Conservation (phyloP, 2,329 filamentous ascomycete genomes). For the Talaromyces funiculosus region DNA sequence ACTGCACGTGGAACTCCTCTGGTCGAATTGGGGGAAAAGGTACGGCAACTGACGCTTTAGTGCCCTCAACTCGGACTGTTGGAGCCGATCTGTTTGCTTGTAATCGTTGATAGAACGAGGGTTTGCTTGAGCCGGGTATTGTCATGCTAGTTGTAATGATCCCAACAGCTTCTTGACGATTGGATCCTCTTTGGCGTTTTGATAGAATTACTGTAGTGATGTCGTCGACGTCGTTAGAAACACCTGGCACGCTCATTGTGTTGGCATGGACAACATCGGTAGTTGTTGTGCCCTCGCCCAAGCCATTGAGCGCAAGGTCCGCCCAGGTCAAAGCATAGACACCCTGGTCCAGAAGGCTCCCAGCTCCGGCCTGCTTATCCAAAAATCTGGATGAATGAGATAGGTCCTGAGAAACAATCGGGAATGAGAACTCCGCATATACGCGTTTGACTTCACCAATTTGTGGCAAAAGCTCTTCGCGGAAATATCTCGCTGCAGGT, state of each 20-base stretch:
- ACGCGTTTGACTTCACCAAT: conserved; percentile 47
- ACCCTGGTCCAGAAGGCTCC: conserved; percentile 69
- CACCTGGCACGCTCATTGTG: conserved; percentile 18
- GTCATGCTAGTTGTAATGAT: conserved; percentile 24
- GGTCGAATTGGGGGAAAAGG: conserved; percentile 24
- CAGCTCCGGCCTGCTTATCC: conserved; percentile 69
- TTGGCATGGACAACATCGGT: conserved; percentile 20
- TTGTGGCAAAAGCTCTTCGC: conserved; percentile 52
- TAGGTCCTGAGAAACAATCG: conserved; percentile 21
- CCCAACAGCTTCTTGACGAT: conserved; percentile 12
- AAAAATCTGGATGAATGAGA: conserved; percentile 58
- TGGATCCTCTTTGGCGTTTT: conserved; percentile 16
- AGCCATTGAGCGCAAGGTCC: conserved; percentile 19
- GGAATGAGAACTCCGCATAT: conserved; percentile 24
- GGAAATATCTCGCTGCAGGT: conserved; percentile 22
- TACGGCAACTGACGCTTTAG: conserved; percentile 23
- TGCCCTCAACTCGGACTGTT: conserved; percentile 22
- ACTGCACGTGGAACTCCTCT: conserved; percentile 21
- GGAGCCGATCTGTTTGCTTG: conserved; percentile 20
- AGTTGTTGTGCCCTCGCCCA: background rate
- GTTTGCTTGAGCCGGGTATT: conserved; percentile 20
- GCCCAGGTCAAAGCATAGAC: conserved; percentile 79
- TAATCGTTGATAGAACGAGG: conserved; percentile 19
- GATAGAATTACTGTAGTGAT: conserved; percentile 24
- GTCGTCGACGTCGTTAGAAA: conserved; percentile 25